These are phyloP conservation scores for Didymella sp. DNA, from an alignment of 2,329 filamentous ascomycete species.

Conservation along the genomic window DNA sequence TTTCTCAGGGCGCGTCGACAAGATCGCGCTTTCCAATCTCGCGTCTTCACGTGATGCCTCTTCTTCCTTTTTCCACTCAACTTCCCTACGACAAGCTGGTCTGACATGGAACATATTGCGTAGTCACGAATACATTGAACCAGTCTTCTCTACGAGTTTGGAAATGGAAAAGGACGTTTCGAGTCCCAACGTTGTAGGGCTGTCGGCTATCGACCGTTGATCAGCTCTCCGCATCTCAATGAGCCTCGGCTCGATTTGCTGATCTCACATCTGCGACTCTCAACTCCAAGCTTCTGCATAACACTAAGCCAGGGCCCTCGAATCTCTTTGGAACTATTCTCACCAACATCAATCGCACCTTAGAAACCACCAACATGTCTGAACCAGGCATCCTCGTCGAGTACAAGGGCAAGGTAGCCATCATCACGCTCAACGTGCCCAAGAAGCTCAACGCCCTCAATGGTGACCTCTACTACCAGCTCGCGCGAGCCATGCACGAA, in stretches of 20 bases:
- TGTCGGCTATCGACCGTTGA: slow-evolving; percentile 8
- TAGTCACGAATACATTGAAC: background rate
- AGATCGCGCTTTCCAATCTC: slow-evolving; percentile 1
- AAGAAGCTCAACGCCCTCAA: slow-evolving; percentile 87
- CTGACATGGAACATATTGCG: background rate
- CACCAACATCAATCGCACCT: background rate
- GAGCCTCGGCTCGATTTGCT: slow-evolving; percentile 17
- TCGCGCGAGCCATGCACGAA: slow-evolving; percentile 76
- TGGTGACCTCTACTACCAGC: slow-evolving; percentile 75
- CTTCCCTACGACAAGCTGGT: background rate
- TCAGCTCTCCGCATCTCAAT: slow-evolving; percentile 11
- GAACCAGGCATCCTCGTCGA: slow-evolving; percentile 64
- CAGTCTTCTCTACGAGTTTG: background rate
- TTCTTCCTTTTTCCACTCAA: background rate
- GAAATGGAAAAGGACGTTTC: background rate
- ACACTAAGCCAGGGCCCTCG: background rate
- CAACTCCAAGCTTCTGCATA: background rate
- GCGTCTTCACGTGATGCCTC: slow-evolving; percentile 6
- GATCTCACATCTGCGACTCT: slow-evolving; percentile 12
- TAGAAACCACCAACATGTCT: slow-evolving; percentile 39
- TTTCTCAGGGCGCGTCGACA: background rate
- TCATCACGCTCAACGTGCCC: slow-evolving; percentile 84
- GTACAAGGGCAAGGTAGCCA: slow-evolving; percentile 73
- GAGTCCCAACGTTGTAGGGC: background rate
- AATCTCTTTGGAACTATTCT: background rate